Percentiles rank a stretch among this genome's conserved stretches.
Evolutionary conservation across 768 basidiomycete genomes (phyloP).

Genomic region (Mycena albidolilacea): DNA sequence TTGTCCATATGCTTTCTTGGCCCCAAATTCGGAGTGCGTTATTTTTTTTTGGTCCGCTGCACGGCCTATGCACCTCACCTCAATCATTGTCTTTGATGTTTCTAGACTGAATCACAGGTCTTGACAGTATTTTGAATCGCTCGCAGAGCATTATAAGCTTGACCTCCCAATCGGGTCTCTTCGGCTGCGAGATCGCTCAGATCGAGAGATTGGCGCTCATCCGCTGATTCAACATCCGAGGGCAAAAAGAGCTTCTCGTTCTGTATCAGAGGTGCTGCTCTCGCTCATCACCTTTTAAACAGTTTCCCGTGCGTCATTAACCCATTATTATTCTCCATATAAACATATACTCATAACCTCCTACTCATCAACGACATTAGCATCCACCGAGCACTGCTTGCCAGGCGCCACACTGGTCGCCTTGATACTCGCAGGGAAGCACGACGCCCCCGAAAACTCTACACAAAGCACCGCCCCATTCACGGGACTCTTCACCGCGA

Average conservation of each 20-base stretch:
- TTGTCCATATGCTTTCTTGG: too few relatives aligned
- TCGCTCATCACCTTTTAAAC: conserved; percentile 8
- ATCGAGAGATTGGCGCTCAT: too few relatives aligned
- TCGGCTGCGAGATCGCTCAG: too few relatives aligned
- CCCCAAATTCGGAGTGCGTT: too few relatives aligned
- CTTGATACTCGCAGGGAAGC: conserved; percentile 23
- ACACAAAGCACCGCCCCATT: conserved; percentile 25
- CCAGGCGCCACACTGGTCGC: conserved; percentile 19
- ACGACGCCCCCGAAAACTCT: conserved; percentile 25
- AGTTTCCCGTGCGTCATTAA: conserved; percentile 12
- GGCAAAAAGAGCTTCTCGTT: conserved; percentile 4
- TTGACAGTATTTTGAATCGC: too few relatives aligned
- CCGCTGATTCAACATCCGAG: too few relatives aligned
- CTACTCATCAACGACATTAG: conserved; percentile 20
- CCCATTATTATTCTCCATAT: conserved; percentile 8
- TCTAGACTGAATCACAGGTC: too few relatives aligned
- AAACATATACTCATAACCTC: conserved; percentile 7
- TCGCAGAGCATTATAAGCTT: too few relatives aligned
- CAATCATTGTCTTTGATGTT: too few relatives aligned
- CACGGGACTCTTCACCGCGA: conserved; percentile 11
- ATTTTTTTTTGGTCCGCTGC: too few relatives aligned
- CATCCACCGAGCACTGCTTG: neutral
- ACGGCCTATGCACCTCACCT: too few relatives aligned
- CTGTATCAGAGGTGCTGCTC: conserved; percentile 7
- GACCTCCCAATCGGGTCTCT: too few relatives aligned